phyloP scores from a whole-genome alignment of 1,284 basidiomycete species.

The Tremellales sp. region DNA sequence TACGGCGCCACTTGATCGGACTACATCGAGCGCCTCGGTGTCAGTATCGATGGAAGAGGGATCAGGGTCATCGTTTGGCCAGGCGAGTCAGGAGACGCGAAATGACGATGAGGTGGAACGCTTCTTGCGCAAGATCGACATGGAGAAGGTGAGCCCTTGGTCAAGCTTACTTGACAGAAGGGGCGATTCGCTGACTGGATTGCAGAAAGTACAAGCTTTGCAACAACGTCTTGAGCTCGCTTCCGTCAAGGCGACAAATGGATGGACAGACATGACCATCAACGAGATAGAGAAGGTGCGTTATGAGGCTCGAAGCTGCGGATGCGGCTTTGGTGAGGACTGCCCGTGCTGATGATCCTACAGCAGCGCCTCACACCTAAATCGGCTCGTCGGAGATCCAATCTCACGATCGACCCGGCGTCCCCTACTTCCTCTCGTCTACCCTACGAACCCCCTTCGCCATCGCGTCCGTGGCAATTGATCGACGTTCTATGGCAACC shows the following conservation, averaged over 20 bases:
- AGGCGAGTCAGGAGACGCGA: background rate
- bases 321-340: background rate
- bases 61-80: background rate
- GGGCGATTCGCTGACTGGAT: background rate
- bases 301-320: background rate
- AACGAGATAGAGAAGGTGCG: constrained; percentile 43
- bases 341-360: background rate
- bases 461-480: constrained; percentile 42
- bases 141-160: constrained; percentile 40
- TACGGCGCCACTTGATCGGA: background rate
- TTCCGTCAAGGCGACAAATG: constrained; percentile 41
- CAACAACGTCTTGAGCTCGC: constrained; percentile 46
- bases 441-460: constrained; percentile 41
- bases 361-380: constrained; percentile 13
- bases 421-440: constrained; percentile 13
- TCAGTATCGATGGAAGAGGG: no score
- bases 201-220: constrained; percentile 39
- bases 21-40: background rate
- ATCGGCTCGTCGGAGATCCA: constrained; percentile 6
- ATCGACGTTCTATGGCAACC: constrained; percentile 45
- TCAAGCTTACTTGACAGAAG: background rate
- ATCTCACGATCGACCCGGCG: constrained; percentile 8
- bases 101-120: constrained; percentile 35
- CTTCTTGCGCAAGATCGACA: constrained; percentile 39
- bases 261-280: constrained; percentile 43